Base-by-base conservation (phyloP, 192 early-diverging fungal genomes). In the Gonapodya sp. region DNA sequence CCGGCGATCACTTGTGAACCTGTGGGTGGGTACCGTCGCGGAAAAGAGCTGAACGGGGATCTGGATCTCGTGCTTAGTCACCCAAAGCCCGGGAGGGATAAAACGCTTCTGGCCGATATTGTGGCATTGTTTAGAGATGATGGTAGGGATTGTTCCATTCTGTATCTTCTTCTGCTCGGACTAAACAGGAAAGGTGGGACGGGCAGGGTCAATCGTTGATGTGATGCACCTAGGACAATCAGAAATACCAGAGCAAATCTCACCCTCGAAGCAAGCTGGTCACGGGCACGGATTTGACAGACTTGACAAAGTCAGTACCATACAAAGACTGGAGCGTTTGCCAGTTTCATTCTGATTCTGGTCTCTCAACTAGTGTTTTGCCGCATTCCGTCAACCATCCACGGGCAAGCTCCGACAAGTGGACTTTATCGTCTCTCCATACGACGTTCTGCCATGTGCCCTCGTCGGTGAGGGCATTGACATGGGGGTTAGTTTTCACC, bases 21-120 rank as follows among this genome's bases (percentile, higher is more conserved):
- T 1, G 82, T 84, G 36, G 84, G 84, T 0, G 84, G 84, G 36
- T 85, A 85, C 34, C 35, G 82, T 35, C 35, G 84, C 46, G 84
- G 84, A 8, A 85, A 85, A 78, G 37, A 77, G 0, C 18, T 83
- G 1, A 83, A 73, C 80, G 84, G 84, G 18, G 84, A 85, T 73
- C 74, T 84, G 35, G 84, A 85, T 73, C 80, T 84, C 30, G 84
- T 85, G 8, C 80, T 85, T 33, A 83, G 80, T 72, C 82, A 85
- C 81, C 84, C 82, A 1, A 78, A 81, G 0, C 73, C 73, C 30
- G 79, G 0, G 0, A 8, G 30, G 46, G 79, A 35, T 0, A 31
- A 36, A 0, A 72, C 35, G 1, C 32, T 85, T 2, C 78, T 85
- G 77, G 0, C 75, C 0, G 18, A 79, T 31, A 30, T 85, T 0